These are phyloP conservation scores for Gracilaria gracilis DNA, from an alignment of 23 red algal genomes.

Conservation along the genomic window DNA sequence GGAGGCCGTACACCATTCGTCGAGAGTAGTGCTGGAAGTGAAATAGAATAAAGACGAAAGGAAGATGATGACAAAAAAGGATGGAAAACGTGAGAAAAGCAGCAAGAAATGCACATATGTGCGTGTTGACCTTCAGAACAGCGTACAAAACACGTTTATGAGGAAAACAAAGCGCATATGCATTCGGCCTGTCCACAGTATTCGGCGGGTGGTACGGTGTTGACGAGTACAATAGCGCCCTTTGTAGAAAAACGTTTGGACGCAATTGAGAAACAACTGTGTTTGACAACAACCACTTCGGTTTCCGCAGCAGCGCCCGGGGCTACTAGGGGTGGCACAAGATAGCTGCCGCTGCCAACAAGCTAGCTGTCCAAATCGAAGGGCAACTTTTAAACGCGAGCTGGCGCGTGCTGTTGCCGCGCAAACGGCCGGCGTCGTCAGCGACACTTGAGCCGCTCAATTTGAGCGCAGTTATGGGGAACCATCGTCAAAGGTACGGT, in stretches of 20 bases:
- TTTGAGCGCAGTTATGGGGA: too few species aligned
- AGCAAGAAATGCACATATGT: not conserved
- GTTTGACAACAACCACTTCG: not conserved
- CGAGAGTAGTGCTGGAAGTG: not conserved
- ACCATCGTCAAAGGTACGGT: too few species aligned
- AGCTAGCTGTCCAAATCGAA: not conserved
- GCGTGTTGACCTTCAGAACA: not conserved
- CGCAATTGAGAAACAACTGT: not conserved
- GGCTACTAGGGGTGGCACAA: not conserved
- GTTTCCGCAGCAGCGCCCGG: not conserved
- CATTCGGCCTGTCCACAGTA: not conserved
- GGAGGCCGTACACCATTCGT: not conserved
- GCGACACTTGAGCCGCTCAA: too few species aligned
- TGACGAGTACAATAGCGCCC: not conserved
- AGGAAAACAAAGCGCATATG: conserved; percentile 13
- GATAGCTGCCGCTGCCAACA: conserved; percentile 1
- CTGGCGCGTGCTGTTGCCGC: too few species aligned
- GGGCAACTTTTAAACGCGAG: too few species aligned
- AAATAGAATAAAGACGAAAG: not conserved
- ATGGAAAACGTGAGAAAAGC: not conserved
- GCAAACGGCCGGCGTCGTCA: too few species aligned
- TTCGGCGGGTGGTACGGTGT: not conserved
- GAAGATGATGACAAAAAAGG: not conserved
- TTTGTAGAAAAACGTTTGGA: not conserved
- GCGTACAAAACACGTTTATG: not conserved